Percentiles rank a stretch among this genome's conserved stretches.
These are phyloP conservation scores for Yamadazyma friedrichii DNA, from an alignment of 1,139 yeast species.

Conservation along the genomic window DNA sequence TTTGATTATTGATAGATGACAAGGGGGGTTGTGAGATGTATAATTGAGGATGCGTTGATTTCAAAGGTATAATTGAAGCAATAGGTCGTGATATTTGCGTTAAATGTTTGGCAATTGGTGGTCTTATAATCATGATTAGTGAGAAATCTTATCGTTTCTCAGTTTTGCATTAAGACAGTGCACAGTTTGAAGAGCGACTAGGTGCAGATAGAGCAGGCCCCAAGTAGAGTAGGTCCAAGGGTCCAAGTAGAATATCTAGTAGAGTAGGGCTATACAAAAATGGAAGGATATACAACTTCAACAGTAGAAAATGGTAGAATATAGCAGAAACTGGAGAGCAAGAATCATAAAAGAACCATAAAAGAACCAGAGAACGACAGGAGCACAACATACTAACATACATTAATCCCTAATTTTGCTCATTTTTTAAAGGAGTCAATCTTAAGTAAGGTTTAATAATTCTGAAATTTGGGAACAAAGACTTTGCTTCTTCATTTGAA, in stretches of 20 bases:
- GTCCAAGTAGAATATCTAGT: too few species aligned
- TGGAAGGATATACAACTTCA: too few species aligned
- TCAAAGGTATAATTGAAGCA: too few species aligned
- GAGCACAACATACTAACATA: background rate
- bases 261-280: too few species aligned
- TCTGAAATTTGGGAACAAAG: slow-evolving; percentile 72
- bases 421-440: slow-evolving; percentile 32
- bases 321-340: background rate
- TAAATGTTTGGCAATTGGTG: background rate
- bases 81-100: background rate
- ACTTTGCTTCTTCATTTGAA: slow-evolving; percentile 74
- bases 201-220: too few species aligned
- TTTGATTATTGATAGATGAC: background rate
- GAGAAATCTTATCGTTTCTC: background rate
- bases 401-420: slow-evolving; percentile 7
- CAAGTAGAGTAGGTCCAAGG: too few species aligned
- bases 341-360: background rate
- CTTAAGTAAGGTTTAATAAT: slow-evolving; percentile 74
- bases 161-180: background rate
- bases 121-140: background rate
- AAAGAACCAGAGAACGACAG: background rate
- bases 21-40: too few species aligned
- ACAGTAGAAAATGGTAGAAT: too few species aligned
- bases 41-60: too few species aligned
- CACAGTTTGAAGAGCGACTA: too few species aligned